Evolutionary conservation across 495 filamentous ascomycete genomes (phyloP).

Genomic region (Eremomyces bilateralis): DNA sequence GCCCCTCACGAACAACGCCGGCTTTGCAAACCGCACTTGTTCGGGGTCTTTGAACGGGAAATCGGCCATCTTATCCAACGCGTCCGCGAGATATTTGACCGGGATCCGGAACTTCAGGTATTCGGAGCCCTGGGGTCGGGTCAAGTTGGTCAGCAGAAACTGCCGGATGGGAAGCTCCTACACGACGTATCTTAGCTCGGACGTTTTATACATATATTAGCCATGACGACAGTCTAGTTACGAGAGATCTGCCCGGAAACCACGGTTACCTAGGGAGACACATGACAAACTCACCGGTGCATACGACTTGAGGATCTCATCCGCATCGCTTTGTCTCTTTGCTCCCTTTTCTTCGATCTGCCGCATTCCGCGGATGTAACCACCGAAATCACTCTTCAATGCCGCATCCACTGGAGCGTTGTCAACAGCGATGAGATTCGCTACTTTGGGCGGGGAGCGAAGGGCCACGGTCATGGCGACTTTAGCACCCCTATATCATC

Average conservation of each 20-base stretch:
- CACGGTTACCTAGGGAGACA: no score
- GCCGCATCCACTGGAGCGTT: slow-evolving; percentile 73
- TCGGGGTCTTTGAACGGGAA: slow-evolving; percentile 60
- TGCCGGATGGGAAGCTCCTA: slow-evolving; percentile 58
- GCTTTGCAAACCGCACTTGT: slow-evolving; percentile 42
- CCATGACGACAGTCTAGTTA: no score
- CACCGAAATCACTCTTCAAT: slow-evolving; percentile 50
- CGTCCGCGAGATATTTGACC: slow-evolving; percentile 29
- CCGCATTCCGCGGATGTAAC: slow-evolving; percentile 72
- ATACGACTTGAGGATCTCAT: slow-evolving; percentile 55
- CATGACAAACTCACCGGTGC: slow-evolving; percentile 48
- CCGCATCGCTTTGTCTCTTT: slow-evolving; percentile 51
- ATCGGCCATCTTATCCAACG: slow-evolving; percentile 50
- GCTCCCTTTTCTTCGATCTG: slow-evolving; percentile 46
- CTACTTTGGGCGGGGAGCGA: slow-evolving; percentile 36
- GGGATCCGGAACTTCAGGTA: slow-evolving; percentile 37
- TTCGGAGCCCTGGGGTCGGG: slow-evolving; percentile 23
- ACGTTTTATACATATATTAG: no score
- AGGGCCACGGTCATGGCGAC: slow-evolving; percentile 78
- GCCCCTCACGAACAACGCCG: slow-evolving; percentile 65
- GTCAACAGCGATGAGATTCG: slow-evolving; percentile 62
- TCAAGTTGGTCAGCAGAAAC: slow-evolving; percentile 81
- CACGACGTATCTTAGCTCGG: not conserved
- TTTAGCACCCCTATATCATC: no score
- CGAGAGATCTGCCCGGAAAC: no score